Base-by-base conservation (phyloP, 2,329 filamentous ascomycete species). In the Aspergillus fischeri region DNA sequence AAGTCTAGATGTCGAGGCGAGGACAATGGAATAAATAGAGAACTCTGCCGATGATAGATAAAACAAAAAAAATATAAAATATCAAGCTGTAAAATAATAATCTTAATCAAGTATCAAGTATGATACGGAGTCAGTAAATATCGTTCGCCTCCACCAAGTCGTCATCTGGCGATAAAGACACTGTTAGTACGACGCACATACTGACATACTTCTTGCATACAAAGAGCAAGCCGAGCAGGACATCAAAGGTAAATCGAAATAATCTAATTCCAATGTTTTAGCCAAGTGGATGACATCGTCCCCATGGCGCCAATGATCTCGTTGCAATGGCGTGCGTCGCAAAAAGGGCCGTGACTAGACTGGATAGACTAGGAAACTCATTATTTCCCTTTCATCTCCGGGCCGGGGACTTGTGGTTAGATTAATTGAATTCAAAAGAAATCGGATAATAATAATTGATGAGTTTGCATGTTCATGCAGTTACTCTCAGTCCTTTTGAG, bases 301-400 rank as follows among this genome's bases (percentile, higher is more conserved):
- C 52, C 53, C 54, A 54, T 56, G 58, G 58, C 62, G 59, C 60
- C 53, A 64, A 60, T 55, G 53, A 56, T 51, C 56, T 53, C 58
- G 63, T 59, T 61, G 56, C 54, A 38, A 57, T 61, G 57, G 60
- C 59, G 58, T 50, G 49, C 48, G 49, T 64, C 60, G 63, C 61
- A 57, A 60, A 61, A 59, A 57, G 51, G 27, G 24, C 32, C 32
- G 42, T 41, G 48, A 55, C 53, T 55, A 55, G 53, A 52, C 38
- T 49, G 38, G 53, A 35, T 55, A 59, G 59, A 63, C 57, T 64
- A 58, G 47, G 17, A 49, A 49, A 49, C 45, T 50, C 44, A 51
- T 56, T 55, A 60, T 64, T 62, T 21, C 27, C 63, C 62, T 62
- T 67, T 65, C 65, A 67, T 66, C 60, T 65, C 64, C 64, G 64